Conservation (phyloP, 768 basidiomycete species). For the Hypholoma sublateritium region DNA sequence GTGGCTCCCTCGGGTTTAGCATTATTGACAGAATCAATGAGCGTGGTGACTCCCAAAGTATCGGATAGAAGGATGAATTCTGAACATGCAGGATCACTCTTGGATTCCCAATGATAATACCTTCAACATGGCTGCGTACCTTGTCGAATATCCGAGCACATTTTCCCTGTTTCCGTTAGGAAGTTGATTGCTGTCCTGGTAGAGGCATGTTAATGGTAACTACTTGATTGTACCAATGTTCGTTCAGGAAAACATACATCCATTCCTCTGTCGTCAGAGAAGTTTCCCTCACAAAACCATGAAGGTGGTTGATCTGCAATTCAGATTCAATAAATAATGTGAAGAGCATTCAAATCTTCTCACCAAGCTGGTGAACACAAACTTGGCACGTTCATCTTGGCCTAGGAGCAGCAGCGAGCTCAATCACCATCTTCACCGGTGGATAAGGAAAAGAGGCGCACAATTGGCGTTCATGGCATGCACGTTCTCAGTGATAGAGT, state of each 20-base stretch:
- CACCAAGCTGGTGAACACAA: slow-evolving; percentile 43
- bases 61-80: slow-evolving; percentile 90
- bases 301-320: slow-evolving; percentile 61
- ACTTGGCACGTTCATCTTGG: slow-evolving; percentile 38
- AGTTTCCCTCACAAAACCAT: slow-evolving; percentile 73
- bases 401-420: not conserved
- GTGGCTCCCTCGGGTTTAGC: slow-evolving; percentile 62
- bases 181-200: slow-evolving; percentile 66
- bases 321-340: not conserved
- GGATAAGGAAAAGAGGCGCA: slow-evolving; percentile 18
- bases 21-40: slow-evolving; percentile 77
- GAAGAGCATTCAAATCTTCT: slow-evolving; percentile 4
- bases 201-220: slow-evolving; percentile 1
- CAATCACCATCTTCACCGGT: not conserved
- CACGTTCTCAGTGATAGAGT: slow-evolving; percentile 41
- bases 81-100: slow-evolving; percentile 13
- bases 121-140: slow-evolving; percentile 30
- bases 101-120: not conserved
- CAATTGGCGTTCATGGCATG: slow-evolving; percentile 39
- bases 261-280: slow-evolving; percentile 83
- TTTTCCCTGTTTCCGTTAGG: slow-evolving; percentile 74
- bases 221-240: not conserved
- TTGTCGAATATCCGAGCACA: slow-evolving; percentile 64
- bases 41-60: slow-evolving; percentile 71
- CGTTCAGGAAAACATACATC: slow-evolving; percentile 45